Percentiles rank a stretch among this genome's conserved stretches.
These are phyloP conservation scores for Globisporangium paddicum DNA, from an alignment of 352 stramenopile species.

Conservation along the genomic window DNA sequence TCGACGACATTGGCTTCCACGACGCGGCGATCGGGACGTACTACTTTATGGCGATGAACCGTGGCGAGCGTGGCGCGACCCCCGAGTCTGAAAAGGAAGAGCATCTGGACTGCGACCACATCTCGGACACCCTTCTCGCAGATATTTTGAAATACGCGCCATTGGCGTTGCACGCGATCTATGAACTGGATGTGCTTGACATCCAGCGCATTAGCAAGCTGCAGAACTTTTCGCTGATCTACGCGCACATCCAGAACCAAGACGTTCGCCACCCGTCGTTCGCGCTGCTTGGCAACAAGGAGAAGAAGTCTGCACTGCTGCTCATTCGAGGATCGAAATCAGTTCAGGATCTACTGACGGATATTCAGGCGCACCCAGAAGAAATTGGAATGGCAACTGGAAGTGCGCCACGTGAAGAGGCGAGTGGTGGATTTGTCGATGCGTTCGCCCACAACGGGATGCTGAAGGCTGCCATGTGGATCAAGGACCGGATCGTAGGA, in stretches of 20 bases:
- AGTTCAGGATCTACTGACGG: conserved; percentile 79
- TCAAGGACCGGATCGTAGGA: conserved; percentile 77
- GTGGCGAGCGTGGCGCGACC: conserved; percentile 66
- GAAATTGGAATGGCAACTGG: conserved; percentile 52
- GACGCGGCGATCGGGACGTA: conserved; percentile 83
- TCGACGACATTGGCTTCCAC: conserved; percentile 80
- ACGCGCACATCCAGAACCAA: conserved; percentile 77
- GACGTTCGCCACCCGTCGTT: conserved; percentile 81
- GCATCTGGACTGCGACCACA: conserved; percentile 46
- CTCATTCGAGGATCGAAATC: conserved; percentile 84
- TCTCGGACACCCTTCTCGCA: conserved; percentile 67
- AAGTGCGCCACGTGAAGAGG: conserved; percentile 31
- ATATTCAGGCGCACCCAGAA: conserved; percentile 80
- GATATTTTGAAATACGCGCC: conserved; percentile 74
- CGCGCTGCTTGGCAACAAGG: conserved; percentile 68
- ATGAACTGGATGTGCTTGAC: conserved; percentile 78
- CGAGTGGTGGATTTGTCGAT: conserved; percentile 71
- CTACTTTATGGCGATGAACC: conserved; percentile 89
- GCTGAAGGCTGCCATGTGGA: conserved; percentile 84
- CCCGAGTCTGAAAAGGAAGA: conserved; percentile 56
- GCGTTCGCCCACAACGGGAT: conserved; percentile 86
- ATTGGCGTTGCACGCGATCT: conserved; percentile 78
- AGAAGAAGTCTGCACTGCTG: conserved; percentile 74
- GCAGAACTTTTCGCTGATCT: conserved; percentile 77
- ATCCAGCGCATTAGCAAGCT: conserved; percentile 81